These are phyloP conservation scores for Trichosporon asahii DNA, from an alignment of 1,284 basidiomycete genomes.

Conservation along the genomic window DNA sequence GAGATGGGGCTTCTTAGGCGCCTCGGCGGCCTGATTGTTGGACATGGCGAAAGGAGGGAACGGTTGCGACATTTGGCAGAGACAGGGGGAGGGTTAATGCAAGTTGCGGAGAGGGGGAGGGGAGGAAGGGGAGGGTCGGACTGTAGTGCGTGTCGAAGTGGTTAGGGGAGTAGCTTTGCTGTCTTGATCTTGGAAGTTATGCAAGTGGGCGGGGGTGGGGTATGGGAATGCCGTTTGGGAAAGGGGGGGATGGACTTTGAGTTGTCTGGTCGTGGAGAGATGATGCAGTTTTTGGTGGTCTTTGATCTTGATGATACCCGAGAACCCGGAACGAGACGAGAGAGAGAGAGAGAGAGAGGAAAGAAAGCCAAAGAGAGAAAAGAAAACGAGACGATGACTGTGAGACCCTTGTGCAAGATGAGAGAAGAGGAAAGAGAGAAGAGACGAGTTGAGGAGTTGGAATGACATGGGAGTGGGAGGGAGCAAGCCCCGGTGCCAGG, in stretches of 20 bases:
- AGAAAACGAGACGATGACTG: conserved; percentile 8
- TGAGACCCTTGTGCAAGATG: neutral
- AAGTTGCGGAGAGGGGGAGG: neutral
- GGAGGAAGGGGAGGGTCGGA: neutral
- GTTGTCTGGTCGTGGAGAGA: neutral
- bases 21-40: conserved; percentile 26
- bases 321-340: conserved; percentile 7
- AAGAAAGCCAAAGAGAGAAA: conserved; percentile 2
- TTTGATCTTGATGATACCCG: conserved; percentile 5
- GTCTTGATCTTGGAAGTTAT: neutral
- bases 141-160: neutral
- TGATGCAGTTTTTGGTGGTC: conserved; percentile 9
- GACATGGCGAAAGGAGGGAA: conserved; percentile 13
- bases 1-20: conserved; percentile 67
- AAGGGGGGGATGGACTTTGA: neutral
- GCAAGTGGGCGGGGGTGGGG: neutral
- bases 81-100: neutral
- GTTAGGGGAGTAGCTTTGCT: neutral
- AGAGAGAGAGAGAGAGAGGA: conserved; percentile 1
- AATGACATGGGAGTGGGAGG: too few species aligned
- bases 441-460: neutral
- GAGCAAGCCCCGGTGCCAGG: too few species aligned
- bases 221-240: neutral
- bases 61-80: neutral
- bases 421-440: conserved; percentile 1